These are phyloP conservation scores for Cordyceps fumosorosea DNA, from an alignment of 2,329 filamentous ascomycete genomes.

Conservation along the genomic window DNA sequence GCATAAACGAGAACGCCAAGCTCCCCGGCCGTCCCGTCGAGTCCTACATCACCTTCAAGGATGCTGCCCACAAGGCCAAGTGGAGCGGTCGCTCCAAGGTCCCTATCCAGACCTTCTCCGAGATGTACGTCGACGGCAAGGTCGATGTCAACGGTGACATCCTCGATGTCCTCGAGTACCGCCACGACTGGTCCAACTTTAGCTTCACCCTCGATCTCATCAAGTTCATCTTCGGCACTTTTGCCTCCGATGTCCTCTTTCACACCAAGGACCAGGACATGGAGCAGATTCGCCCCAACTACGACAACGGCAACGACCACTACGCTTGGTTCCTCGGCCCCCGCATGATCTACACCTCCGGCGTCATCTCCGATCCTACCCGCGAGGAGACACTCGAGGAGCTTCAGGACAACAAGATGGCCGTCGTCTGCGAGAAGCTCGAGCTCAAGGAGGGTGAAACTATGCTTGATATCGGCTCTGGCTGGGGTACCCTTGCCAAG, in stretches of 20 bases:
- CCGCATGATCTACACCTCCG: conserved; percentile 98
- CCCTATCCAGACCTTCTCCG: conserved; percentile 88
- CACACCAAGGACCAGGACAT: conserved; percentile 92
- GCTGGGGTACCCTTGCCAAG: conserved; percentile 93
- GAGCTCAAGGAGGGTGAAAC: conserved; percentile 71
- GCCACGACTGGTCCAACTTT: conserved; percentile 97
- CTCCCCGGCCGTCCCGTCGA: conserved; percentile 82
- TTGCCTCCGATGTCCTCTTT: conserved; percentile 86
- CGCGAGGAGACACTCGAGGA: conserved; percentile 88
- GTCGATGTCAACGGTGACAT: conserved; percentile 93
- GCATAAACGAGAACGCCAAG: conserved; percentile 87
- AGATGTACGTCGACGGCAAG: conserved; percentile 95
- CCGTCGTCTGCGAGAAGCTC: conserved; percentile 94
- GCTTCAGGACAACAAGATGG: conserved; percentile 95
- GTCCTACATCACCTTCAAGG: conserved; percentile 82
- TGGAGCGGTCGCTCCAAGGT: conserved; percentile 76
- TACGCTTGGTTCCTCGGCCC: conserved; percentile 98
- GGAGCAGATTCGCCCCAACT: conserved; percentile 96
- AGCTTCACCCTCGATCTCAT: conserved; percentile 79
- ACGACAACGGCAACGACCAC: conserved; percentile 96
- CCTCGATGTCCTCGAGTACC: conserved; percentile 83
- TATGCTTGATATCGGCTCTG: conserved; percentile 92
- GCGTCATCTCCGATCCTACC: conserved; percentile 82
- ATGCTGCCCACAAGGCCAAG: conserved; percentile 51
- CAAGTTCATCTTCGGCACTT: conserved; percentile 80